Base-by-base conservation (phyloP, 768 basidiomycete species). In the Termitomyces sp. region DNA sequence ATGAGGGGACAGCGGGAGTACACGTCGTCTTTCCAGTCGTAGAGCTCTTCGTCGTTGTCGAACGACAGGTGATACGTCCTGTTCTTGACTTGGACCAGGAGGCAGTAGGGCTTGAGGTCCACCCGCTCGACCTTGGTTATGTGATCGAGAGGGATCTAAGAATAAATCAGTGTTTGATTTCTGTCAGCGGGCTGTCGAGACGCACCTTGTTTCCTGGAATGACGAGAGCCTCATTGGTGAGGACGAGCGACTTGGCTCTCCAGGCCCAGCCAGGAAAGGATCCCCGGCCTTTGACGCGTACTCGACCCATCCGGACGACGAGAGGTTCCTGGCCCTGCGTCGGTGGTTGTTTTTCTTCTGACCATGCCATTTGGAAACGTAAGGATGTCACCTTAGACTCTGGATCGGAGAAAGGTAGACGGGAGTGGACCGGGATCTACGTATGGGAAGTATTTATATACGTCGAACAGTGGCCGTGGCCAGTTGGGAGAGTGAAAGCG, bases 11-110 rank as follows among this genome's bases (percentile, higher is more conserved):
- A 74, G 6, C 75, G 71, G 45, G 68, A 68, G 61, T 77, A 77
- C 30, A 78, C 72, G 58, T 77, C 77, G 57, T 78, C 77, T 53
- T 75, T 75, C 76, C 77, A 78, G 59, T 76, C 75, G 60, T 78
- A 77, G 10, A 78, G 68, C 56, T 75, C 75, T 20, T 66, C 64
- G 57, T 77, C 76, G 22, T 66, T 70, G 36, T 71, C 64, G 49
- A 77, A 76, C 0, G 75, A 71, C 26, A 77, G 64, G 48, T 72
- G 69, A 56, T 70, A 75, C 20, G 64, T 63, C 55, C 66, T 69
- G 24, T 68, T 64, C 61, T 68, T 68, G 38, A 70, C 68, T 62
- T 71, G 70, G 32, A 77, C 60, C 26, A 65, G 63, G 26, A 78
- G 67, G 28, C 73, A 75, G 59, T 70, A 71, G 9, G 73, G 71